Evolutionary conservation across 176 grass and related monocot species (phyloP), one percentile per base, ranked within the genome.

Genomic region (Oryza glaberrima): DNA sequence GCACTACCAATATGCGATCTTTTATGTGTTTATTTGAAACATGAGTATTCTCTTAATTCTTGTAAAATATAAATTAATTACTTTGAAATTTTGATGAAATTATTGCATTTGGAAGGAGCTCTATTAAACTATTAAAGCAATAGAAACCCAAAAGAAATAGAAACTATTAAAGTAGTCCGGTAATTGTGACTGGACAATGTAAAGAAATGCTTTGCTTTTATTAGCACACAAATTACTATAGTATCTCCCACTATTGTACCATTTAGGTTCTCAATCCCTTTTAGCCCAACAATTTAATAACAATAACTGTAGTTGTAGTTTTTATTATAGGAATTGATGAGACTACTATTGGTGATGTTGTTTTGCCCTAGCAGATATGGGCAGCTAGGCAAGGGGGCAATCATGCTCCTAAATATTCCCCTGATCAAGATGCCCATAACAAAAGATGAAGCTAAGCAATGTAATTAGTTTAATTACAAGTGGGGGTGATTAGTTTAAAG

Each of bases 381-480:
- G 16, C 34, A 72, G 52, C 40, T 58, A 67, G 34, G 80, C 43
- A 63, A 66, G 26, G 26, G 26, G 30, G 73, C 73, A 86, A 90
- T 90, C 73, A 86, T 90, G 44, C 45, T 35, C 83, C 78, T 51
- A 82, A 73, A 48, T 80, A 75, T 70, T 73, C 82, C 13, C 16
- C 30, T 35, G 52, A 6, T 47, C 75, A 68, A 81, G 88, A 77
- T 86, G 83, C 67, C 20, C 60, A 26, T 38, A 7, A 51, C n/a
- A 79, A 40, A 82, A 71, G 77, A 6, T 11, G 70, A 63, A 40
- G 15, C 19, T 45, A 41, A 69, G 17, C 8, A 45, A 48, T 36
- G 48, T 81, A 36, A 38, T 46, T 81, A 51, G 82, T 81, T 85
- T 58, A 3, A 3, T n/a, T 44, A 8, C 83, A 86, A 79, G 80